Conservation (phyloP, 2,329 filamentous ascomycete species). For the Neoscytalidium dimidiatum region DNA sequence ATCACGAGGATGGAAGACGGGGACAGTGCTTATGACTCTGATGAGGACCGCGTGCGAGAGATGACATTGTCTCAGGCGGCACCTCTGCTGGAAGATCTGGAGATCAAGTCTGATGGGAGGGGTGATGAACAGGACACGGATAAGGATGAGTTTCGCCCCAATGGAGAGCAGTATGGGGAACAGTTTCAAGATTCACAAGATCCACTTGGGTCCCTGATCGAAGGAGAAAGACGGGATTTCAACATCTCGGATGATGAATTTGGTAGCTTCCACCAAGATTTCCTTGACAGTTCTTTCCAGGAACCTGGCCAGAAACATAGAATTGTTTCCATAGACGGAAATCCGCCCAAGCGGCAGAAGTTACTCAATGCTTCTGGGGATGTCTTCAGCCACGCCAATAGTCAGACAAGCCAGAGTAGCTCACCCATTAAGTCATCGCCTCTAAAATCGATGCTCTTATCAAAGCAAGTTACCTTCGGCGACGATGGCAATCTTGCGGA, state of each 20-base stretch:
- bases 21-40: slow-evolving; percentile 43
- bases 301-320: neutral
- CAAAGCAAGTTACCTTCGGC: slow-evolving; percentile 2
- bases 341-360: neutral
- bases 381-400: neutral
- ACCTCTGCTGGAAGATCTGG: neutral
- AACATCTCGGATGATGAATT: slow-evolving; percentile 16
- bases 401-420: neutral
- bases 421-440: neutral
- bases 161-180: neutral
- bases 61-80: neutral
- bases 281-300: neutral
- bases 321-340: neutral
- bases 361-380: neutral
- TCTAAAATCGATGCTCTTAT: neutral
- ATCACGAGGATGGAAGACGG: slow-evolving; percentile 52
- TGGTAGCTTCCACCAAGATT: slow-evolving; percentile 17
- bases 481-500: neutral
- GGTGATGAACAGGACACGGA: neutral
- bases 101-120: neutral
- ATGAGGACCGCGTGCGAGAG: slow-evolving; percentile 37
- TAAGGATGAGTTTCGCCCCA: neutral
- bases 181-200: neutral
- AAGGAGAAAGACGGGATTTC: neutral
- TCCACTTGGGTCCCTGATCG: neutral